Evolutionary conservation across 257 asterid species (phyloP).

Genomic region (Penstemon barbatus): DNA sequence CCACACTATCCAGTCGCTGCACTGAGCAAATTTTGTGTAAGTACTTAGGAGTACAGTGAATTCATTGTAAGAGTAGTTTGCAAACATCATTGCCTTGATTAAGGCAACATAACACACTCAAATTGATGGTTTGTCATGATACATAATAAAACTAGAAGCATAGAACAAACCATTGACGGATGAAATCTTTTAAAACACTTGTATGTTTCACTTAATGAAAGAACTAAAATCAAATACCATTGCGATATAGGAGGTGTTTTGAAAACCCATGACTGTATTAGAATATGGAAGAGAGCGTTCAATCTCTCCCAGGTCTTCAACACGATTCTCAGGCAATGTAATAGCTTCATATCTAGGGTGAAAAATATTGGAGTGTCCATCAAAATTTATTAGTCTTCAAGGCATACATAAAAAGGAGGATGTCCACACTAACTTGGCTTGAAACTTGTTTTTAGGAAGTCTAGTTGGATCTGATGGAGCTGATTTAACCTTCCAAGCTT

Average conservation of each 20-base stretch:
- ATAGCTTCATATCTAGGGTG: slow-evolving; percentile 53
- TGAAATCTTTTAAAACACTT: slow-evolving; percentile 8
- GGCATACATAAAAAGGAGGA: slow-evolving; percentile 9
- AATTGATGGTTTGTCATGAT: not conserved
- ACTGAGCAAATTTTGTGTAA: slow-evolving; percentile 20
- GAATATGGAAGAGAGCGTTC: slow-evolving; percentile 52
- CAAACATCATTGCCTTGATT: slow-evolving; percentile 9
- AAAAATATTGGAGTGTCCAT: not conserved
- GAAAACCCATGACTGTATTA: slow-evolving; percentile 54
- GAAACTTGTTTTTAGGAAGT: slow-evolving; percentile 66
- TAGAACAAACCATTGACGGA: no score
- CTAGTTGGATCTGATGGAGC: slow-evolving; percentile 63
- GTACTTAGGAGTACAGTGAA: slow-evolving; percentile 12
- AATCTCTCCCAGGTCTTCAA: slow-evolving; percentile 58
- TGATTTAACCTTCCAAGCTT: slow-evolving; percentile 83
- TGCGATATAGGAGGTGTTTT: slow-evolving; percentile 59
- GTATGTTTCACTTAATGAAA: slow-evolving; percentile 4
- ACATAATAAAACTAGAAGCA: not conserved
- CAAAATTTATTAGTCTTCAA: no score
- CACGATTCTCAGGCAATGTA: slow-evolving; percentile 59
- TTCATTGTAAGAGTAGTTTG: slow-evolving; percentile 10
- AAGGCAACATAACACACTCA: slow-evolving; percentile 12
- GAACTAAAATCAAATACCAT: slow-evolving; percentile 50
- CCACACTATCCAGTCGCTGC: slow-evolving; percentile 77
- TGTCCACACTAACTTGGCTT: slow-evolving; percentile 66